Evolutionary conservation across 2,329 filamentous ascomycete species (phyloP).

Genomic region (Epichloe coenophiala): DNA sequence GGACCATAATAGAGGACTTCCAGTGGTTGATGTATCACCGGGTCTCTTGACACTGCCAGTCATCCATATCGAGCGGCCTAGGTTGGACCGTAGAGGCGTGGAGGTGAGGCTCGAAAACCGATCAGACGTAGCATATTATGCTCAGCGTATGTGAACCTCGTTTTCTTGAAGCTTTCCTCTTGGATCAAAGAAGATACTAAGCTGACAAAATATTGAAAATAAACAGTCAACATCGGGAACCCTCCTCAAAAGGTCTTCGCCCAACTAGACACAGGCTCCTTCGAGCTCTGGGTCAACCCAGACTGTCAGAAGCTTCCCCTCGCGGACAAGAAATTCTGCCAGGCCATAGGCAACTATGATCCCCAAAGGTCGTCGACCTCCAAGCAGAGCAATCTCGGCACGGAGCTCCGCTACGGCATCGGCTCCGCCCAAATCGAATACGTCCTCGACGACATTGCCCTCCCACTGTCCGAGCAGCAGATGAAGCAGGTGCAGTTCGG

Average conservation of each 20-base stretch:
- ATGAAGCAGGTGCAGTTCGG: conserved; percentile 47
- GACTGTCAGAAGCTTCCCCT: conserved; percentile 33
- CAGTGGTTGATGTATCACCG: conserved; percentile 3
- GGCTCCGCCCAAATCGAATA: conserved; percentile 38
- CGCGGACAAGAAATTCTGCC: conserved; percentile 31
- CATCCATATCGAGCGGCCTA: conserved; percentile 16
- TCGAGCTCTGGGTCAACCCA: conserved; percentile 51
- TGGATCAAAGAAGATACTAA: no score
- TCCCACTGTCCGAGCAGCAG: conserved; percentile 23
- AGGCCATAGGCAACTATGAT: conserved; percentile 31
- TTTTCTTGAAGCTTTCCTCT: no score
- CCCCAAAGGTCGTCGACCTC: conserved; percentile 27
- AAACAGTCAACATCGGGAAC: conserved; percentile 37
- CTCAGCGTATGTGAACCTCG: conserved; percentile 22
- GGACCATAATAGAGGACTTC: not conserved
- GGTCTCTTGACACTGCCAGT: conserved; percentile 17
- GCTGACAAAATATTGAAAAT: conserved; percentile 12
- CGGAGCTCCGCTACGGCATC: conserved; percentile 36
- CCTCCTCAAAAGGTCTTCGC: conserved; percentile 39
- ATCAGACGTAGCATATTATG: conserved; percentile 41
- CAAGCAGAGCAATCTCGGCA: conserved; percentile 18
- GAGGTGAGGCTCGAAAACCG: conserved; percentile 34
- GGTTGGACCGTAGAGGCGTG: conserved; percentile 27
- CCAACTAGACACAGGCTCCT: conserved; percentile 46
- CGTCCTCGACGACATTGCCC: conserved; percentile 29